Conservation (phyloP, 352 stramenopile genomes). For the Pythium aristosporum region DNA sequence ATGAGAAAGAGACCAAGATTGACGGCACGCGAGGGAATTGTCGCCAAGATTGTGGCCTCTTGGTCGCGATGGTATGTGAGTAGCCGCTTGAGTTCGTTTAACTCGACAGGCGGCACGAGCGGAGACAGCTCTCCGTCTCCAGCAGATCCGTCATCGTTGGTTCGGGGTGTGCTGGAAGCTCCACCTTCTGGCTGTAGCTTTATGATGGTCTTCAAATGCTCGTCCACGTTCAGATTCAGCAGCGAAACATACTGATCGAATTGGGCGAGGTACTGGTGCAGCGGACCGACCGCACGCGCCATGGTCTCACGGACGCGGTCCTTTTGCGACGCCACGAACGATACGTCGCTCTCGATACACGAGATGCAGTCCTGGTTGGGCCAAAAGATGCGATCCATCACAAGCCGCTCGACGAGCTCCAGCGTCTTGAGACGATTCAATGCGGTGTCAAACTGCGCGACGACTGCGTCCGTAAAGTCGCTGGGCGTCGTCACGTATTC, state of each 20-base stretch:
- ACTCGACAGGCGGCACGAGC: conserved; percentile 58
- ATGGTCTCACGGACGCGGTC: conserved; percentile 49
- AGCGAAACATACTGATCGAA: conserved; percentile 88
- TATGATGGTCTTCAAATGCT: conserved; percentile 74
- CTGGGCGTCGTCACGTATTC: conserved; percentile 68
- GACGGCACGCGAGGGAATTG: conserved; percentile 57
- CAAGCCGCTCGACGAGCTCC: conserved; percentile 88
- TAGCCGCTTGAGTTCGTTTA: conserved; percentile 71
- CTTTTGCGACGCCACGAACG: conserved; percentile 59
- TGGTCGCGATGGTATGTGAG: conserved; percentile 64
- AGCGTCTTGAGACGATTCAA: conserved; percentile 84
- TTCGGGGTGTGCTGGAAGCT: conserved; percentile 25
- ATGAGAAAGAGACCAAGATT: conserved; percentile 81
- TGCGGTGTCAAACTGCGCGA: conserved; percentile 78
- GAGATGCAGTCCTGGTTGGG: conserved; percentile 90
- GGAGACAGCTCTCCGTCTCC: conserved; percentile 46
- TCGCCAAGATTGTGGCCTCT: conserved; percentile 68
- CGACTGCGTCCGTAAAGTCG: conserved; percentile 70
- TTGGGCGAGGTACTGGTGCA: conserved; percentile 78
- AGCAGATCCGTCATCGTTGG: conserved; percentile 28
- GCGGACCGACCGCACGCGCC: conserved; percentile 41
- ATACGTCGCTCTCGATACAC: conserved; percentile 66
- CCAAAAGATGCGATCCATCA: conserved; percentile 97
- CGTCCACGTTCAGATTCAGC: conserved; percentile 89
- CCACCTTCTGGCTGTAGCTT: conserved; percentile 32